These are phyloP conservation scores for Volvox carteri DNA, from an alignment of 163 green algal genomes.

Conservation along the genomic window DNA sequence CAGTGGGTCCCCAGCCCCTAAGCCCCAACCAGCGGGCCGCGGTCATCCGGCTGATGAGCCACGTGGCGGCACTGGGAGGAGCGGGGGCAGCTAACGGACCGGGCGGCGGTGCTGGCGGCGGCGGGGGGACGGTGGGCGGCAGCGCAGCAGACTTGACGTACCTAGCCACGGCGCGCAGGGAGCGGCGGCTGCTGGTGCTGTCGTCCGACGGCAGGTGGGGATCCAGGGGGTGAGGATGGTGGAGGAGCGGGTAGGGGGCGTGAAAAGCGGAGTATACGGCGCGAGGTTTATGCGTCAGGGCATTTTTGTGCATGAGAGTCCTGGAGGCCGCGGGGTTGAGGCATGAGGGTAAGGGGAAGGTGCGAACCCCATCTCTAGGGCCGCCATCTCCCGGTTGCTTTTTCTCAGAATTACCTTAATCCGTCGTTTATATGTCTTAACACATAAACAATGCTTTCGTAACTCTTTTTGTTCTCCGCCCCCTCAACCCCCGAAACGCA, in stretches of 20 bases:
- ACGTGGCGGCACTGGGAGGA: conserved; percentile 40
- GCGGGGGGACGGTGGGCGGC: background rate
- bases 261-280: too few species aligned
- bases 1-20: conserved; percentile 57
- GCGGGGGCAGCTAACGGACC: background rate
- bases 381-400: too few species aligned
- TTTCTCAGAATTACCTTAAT: too few species aligned
- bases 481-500: too few species aligned
- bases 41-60: conserved; percentile 70
- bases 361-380: too few species aligned
- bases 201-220: conserved; percentile 59
- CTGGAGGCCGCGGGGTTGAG: too few species aligned
- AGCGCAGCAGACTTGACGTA: conserved; percentile 52
- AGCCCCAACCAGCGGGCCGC: conserved; percentile 78
- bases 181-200: conserved; percentile 65
- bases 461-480: too few species aligned
- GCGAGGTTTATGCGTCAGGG: too few species aligned
- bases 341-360: too few species aligned
- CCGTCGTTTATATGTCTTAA: too few species aligned
- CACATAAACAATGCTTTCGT: too few species aligned
- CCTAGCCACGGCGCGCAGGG: conserved; percentile 39
- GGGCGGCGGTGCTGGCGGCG: background rate
- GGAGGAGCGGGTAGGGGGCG: background rate
- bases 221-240: background rate
- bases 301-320: too few species aligned